Evolutionary conservation across 257 asterid genomes (phyloP).

Genomic region (Nicotiana sylvestris): DNA sequence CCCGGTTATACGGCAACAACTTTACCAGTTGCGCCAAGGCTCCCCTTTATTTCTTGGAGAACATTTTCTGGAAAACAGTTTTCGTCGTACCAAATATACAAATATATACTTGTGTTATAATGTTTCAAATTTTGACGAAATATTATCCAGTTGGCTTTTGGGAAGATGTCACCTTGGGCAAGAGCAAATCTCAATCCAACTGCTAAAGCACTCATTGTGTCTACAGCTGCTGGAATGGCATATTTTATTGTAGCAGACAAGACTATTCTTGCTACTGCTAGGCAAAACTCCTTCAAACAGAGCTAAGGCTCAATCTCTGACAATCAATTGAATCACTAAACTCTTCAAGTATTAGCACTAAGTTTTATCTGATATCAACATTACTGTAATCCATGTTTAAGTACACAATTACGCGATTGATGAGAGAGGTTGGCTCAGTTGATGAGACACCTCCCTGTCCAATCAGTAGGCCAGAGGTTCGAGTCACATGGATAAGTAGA

Average conservation of each 20-base stretch:
- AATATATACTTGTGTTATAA: neutral
- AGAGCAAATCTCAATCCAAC: slow-evolving; percentile 76
- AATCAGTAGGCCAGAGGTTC: no score
- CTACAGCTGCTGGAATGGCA: slow-evolving; percentile 86
- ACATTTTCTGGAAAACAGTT: neutral
- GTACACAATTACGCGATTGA: no score
- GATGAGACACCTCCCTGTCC: no score
- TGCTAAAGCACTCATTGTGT: slow-evolving; percentile 81
- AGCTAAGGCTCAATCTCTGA: neutral
- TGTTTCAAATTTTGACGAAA: neutral
- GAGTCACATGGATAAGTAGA: no score
- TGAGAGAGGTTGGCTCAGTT: no score
- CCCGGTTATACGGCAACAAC: no score
- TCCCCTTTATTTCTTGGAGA: no score
- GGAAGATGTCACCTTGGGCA: slow-evolving; percentile 80
- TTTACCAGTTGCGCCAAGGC: no score
- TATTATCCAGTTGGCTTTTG: slow-evolving; percentile 59
- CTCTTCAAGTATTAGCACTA: neutral
- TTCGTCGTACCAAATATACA: neutral
- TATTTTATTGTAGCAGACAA: slow-evolving; percentile 92
- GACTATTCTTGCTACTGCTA: slow-evolving; percentile 70
- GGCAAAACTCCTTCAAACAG: slow-evolving; percentile 56
- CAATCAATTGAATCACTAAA: neutral
- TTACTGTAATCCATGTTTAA: neutral
- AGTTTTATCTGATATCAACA: neutral